A percentile compares a stretch with the other conserved stretches of the same genome.
These are phyloP conservation scores for Cytospora schulzeri DNA, from an alignment of 2,329 filamentous ascomycete genomes.

Conservation along the genomic window DNA sequence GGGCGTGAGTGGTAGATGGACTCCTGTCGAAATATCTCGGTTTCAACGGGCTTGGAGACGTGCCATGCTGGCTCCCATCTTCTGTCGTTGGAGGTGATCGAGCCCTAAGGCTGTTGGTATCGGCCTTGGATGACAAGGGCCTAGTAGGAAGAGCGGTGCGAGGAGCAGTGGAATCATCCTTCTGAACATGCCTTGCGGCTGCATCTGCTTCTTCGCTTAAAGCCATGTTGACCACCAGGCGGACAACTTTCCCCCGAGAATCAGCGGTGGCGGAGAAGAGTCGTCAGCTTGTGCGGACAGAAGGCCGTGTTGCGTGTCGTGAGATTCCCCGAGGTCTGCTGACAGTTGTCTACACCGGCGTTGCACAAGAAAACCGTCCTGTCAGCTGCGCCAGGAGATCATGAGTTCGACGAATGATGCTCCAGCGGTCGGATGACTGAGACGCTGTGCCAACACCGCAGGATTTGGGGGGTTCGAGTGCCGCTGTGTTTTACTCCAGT, in stretches of 20 bases:
- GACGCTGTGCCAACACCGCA: conserved; percentile 2
- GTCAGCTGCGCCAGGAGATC: conserved; percentile 21
- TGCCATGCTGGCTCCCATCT: conserved; percentile 27
- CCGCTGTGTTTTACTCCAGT: neutral
- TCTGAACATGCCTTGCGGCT: conserved; percentile 15
- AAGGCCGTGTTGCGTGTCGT: conserved; percentile 10
- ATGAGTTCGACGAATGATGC: conserved; percentile 15
- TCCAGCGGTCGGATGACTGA: conserved; percentile 1
- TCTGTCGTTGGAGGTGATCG: conserved; percentile 32
- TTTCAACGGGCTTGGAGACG: conserved; percentile 23
- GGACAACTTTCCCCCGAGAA: neutral
- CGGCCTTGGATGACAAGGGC: conserved; percentile 31
- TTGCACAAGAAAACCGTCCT: conserved; percentile 23
- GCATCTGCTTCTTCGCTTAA: conserved; percentile 22
- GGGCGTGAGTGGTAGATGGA: conserved; percentile 25
- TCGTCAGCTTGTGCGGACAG: conserved; percentile 24
- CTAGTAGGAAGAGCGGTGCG: conserved; percentile 33
- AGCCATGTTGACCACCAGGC: conserved; percentile 24
- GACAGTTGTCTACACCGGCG: conserved; percentile 22
- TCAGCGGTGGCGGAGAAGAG: neutral
- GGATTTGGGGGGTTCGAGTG: neutral
- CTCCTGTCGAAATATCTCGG: conserved; percentile 21
- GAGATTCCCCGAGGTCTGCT: conserved; percentile 19
- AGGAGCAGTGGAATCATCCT: conserved; percentile 20
- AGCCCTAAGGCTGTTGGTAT: conserved; percentile 24